Evolutionary conservation across 2,329 filamentous ascomycete genomes (phyloP), one percentile per base, ranked within the genome.

Genomic region (Pyricularia sp.): DNA sequence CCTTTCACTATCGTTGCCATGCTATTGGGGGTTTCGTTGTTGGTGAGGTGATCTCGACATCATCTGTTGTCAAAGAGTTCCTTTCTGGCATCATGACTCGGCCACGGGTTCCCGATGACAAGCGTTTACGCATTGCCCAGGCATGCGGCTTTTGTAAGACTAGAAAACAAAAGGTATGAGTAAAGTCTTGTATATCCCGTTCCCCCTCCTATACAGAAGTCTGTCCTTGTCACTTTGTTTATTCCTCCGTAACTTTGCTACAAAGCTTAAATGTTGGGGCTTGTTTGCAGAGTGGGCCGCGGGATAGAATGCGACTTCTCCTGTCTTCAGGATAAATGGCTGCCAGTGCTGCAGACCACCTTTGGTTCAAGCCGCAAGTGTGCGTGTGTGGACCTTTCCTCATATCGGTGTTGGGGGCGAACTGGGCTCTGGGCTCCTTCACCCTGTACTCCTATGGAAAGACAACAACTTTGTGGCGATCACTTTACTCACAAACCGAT

Each of bases 71-170:
- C 59, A 63, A 61, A 26, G 5, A 17, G 33, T 67, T 33, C 50
- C 58, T 25, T 17, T 59, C 50, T 25, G 9, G 14, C 36, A 70
- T 36, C 72, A 77, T 86, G 86, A 84, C 83, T 72, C 81, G 85
- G 73, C 81, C 81, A 67, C 86, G 82, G 76, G 84, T 88, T 70
- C 80, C 84, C 36, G 81, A 83, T 72, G 85, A 89, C 71, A 86
- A 88, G 76, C 83, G 88, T 72, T 85, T 87, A 77, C 84, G 88
- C 73, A 90, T 84, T 67, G 85, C 85, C 30, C 84, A 87, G 72
- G 88, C 88, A 59, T 90, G 88, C 76, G 85, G 88, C 71, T 85
- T 81, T 71, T 90, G 88, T 79, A 90, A 88, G 78, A 82, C 83
- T 70, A 83, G 88, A 71, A 90, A 90, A 76, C 88, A 90, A 78